Percentiles rank a stretch among this genome's conserved stretches.
phyloP scores from a whole-genome alignment of 2,329 filamentous ascomycete genomes.

The Fusarium udum region DNA sequence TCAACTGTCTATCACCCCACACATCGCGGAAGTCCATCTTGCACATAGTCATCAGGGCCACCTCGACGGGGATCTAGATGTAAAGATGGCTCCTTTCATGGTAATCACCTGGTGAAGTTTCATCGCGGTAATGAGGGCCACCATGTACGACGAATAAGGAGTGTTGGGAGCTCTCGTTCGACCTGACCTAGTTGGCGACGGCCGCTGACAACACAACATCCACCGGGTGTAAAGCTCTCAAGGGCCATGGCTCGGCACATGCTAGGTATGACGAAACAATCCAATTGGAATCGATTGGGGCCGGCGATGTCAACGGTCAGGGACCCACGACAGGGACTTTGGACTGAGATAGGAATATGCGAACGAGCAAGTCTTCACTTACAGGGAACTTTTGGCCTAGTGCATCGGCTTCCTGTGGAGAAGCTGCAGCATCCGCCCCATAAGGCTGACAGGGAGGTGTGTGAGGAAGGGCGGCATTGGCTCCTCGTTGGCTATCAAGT shows the following conservation, averaged over 20 bases:
- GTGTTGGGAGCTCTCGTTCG: constrained; percentile 12
- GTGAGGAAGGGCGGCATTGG: constrained; percentile 7
- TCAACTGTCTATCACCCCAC: constrained; percentile 36
- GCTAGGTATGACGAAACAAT: constrained; percentile 23
- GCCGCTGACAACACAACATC: constrained; percentile 38
- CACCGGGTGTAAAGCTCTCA: constrained; percentile 29
- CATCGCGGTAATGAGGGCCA: constrained; percentile 38
- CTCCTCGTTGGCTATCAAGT: constrained; percentile 19
- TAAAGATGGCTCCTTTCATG: constrained; percentile 26
- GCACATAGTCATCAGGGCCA: constrained; percentile 7
- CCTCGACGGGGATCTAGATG: constrained; percentile 7
- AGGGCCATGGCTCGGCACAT: constrained; percentile 19
- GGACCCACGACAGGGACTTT: constrained; percentile 14
- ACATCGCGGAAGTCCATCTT: constrained; percentile 26
- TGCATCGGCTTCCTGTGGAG: constrained; percentile 36
- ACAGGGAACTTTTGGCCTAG: constrained; percentile 35
- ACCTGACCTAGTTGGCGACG: constrained; percentile 23
- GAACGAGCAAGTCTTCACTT: constrained; percentile 17
- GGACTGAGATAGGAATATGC: constrained; percentile 6
- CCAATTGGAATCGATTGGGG: constrained; percentile 16
- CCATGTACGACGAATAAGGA: constrained; percentile 35
- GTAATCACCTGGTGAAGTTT: constrained; percentile 28
- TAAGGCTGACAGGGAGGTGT: constrained; percentile 44
- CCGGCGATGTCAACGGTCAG: neutral
- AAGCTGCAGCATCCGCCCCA: constrained; percentile 30